phyloP scores from a whole-genome alignment of 352 stramenopile species.

The Poterioochromonas sp. region DNA sequence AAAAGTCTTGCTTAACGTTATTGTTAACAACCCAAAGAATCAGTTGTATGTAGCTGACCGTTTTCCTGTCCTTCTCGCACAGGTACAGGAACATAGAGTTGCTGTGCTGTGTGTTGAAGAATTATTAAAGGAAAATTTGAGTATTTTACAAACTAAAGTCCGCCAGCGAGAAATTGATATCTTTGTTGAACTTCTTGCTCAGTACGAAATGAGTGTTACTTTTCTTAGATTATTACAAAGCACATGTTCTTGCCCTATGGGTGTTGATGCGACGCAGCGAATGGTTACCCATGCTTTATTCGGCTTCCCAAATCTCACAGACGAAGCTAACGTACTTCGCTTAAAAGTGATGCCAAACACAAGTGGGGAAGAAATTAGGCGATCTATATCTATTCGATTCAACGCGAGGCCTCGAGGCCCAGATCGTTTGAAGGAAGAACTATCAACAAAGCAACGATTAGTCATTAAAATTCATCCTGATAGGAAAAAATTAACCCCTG shows the following conservation, averaged over 20 bases:
- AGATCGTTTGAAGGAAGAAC: no score
- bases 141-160: conserved; percentile 28
- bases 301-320: no score
- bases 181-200: neutral
- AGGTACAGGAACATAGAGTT: neutral
- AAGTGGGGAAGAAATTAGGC: no score
- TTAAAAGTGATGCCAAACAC: neutral
- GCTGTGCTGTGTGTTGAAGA: conserved; percentile 26
- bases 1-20: neutral
- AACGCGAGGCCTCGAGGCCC: neutral
- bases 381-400: neutral
- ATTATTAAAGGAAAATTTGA: conserved; percentile 4
- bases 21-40: conserved; percentile 3
- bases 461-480: neutral
- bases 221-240: conserved; percentile 1
- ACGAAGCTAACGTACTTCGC: neutral
- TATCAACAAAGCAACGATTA: neutral
- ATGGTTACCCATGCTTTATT: conserved; percentile 18
- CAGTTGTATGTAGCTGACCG: conserved; percentile 19
- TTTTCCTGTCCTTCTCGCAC: conserved; percentile 6
- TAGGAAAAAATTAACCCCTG: neutral
- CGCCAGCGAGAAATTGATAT: conserved; percentile 22
- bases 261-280: conserved; percentile 20
- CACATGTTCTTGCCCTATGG: conserved; percentile 23
- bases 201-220: conserved; percentile 23